phyloP scores from a whole-genome alignment of 176 grass and related monocot species.

The Phragmites australis region DNA sequence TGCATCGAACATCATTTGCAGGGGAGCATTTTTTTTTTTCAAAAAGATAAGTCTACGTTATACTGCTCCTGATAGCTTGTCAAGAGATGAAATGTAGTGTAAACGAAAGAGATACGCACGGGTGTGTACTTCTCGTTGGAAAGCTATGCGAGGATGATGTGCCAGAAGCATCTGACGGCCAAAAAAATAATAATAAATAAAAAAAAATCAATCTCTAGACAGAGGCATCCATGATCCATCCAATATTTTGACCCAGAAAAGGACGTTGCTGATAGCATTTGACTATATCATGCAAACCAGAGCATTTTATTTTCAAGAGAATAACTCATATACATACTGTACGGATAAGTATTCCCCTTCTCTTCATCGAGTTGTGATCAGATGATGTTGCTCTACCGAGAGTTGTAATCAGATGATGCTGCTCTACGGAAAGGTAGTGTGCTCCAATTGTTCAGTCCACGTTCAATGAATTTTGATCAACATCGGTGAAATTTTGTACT shows the following conservation, averaged over 20 bases:
- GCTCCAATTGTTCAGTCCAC: no score
- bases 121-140: constrained; percentile 47
- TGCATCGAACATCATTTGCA: not conserved
- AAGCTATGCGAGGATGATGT: constrained; percentile 35
- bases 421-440: no score
- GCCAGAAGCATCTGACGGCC: constrained; percentile 19
- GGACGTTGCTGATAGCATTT: not conserved
- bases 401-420: no score
- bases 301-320: not conserved
- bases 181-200: no score
- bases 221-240: not conserved
- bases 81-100: not conserved
- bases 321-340: no score
- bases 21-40: not conserved
- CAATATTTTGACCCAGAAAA: constrained; percentile 26
- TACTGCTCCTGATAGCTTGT: constrained; percentile 31
- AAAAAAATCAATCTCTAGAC: not conserved
- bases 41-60: constrained; percentile 30
- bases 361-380: not conserved
- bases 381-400: not conserved
- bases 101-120: constrained; percentile 40
- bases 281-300: not conserved
- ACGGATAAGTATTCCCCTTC: not conserved
- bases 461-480: no score
- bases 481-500: no score